Evolutionary conservation across 306 rosid genomes (phyloP).

Genomic region (Astragalus glycyphyllos): DNA sequence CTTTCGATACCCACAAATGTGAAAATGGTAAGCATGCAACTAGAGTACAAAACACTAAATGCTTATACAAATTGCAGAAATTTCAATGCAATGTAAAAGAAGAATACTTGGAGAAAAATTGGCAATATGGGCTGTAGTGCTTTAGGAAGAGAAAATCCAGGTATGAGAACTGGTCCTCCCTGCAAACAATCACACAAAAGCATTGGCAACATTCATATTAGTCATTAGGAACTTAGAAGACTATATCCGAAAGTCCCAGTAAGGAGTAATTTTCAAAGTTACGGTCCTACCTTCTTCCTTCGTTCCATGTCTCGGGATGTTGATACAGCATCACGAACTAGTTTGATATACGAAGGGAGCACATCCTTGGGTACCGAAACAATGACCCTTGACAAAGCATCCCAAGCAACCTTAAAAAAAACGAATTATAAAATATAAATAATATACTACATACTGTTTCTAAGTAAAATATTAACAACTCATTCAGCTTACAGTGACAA

Average conservation of each 20-base stretch:
- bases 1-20: constrained; percentile 5
- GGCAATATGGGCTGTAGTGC: constrained; percentile 97
- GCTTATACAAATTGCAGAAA: constrained; percentile 22
- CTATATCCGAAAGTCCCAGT: background rate
- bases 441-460: constrained; percentile 29
- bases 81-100: constrained; percentile 23
- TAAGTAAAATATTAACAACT: constrained; percentile 39
- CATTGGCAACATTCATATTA: constrained; percentile 28
- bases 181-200: constrained; percentile 50
- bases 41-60: constrained; percentile 14
- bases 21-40: constrained; percentile 18
- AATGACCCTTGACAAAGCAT: constrained; percentile 88
- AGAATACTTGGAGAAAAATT: constrained; percentile 86
- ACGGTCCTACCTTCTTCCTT: constrained; percentile 80
- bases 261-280: constrained; percentile 19
- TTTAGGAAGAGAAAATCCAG: constrained; percentile 94
- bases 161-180: constrained; percentile 94
- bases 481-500: constrained; percentile 66
- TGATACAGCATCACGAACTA: constrained; percentile 97
- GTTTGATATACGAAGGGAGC: constrained; percentile 87
- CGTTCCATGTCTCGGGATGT: constrained; percentile 93
- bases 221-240: constrained; percentile 14
- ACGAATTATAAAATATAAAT: constrained; percentile 33
- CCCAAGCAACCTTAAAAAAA: constrained; percentile 80
- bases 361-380: constrained; percentile 85